phyloP scores from a whole-genome alignment of 2,329 filamentous ascomycete species.

The Lecanicillium sp. region DNA sequence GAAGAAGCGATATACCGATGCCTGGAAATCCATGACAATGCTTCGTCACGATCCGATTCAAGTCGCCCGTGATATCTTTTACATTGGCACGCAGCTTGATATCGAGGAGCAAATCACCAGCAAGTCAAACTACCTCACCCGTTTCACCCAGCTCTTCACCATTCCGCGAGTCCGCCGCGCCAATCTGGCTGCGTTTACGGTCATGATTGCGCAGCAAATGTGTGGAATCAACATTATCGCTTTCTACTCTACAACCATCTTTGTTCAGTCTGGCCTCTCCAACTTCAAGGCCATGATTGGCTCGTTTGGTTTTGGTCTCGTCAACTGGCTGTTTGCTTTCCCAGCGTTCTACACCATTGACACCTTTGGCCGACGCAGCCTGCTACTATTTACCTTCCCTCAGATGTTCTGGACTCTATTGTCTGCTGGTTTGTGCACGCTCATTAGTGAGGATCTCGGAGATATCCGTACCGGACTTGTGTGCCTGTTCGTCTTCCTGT shows the following conservation, averaged over 20 bases:
- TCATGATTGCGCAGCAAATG: slow-evolving; percentile 75
- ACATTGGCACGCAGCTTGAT: slow-evolving; percentile 55
- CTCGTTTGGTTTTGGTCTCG: slow-evolving; percentile 48
- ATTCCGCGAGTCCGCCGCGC: slow-evolving; percentile 65
- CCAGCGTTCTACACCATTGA: slow-evolving; percentile 54
- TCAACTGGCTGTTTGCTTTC: slow-evolving; percentile 50
- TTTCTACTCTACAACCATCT: slow-evolving; percentile 63
- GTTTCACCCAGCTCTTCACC: slow-evolving; percentile 59
- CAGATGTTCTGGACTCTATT: slow-evolving; percentile 34
- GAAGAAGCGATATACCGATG: slow-evolving; percentile 52
- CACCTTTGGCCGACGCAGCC: slow-evolving; percentile 43
- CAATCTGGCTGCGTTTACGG: slow-evolving; percentile 65
- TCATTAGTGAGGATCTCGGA: slow-evolving; percentile 32
- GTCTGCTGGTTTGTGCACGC: slow-evolving; percentile 40
- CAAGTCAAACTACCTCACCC: slow-evolving; percentile 47
- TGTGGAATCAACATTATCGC: slow-evolving; percentile 66
- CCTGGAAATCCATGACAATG: slow-evolving; percentile 45
- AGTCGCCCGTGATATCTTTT: slow-evolving; percentile 55
- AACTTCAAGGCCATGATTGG: slow-evolving; percentile 48
- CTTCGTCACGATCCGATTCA: slow-evolving; percentile 48
- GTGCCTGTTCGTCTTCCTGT: slow-evolving; percentile 48
- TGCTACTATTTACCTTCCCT: slow-evolving; percentile 36
- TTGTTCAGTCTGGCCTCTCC: slow-evolving; percentile 47
- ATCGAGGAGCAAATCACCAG: slow-evolving; percentile 45
- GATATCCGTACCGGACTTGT: slow-evolving; percentile 35